A percentile compares a stretch with the other conserved stretches of the same genome.
These are phyloP conservation scores for Termitomyces sp. DNA, from an alignment of 768 basidiomycete genomes.

Conservation along the genomic window DNA sequence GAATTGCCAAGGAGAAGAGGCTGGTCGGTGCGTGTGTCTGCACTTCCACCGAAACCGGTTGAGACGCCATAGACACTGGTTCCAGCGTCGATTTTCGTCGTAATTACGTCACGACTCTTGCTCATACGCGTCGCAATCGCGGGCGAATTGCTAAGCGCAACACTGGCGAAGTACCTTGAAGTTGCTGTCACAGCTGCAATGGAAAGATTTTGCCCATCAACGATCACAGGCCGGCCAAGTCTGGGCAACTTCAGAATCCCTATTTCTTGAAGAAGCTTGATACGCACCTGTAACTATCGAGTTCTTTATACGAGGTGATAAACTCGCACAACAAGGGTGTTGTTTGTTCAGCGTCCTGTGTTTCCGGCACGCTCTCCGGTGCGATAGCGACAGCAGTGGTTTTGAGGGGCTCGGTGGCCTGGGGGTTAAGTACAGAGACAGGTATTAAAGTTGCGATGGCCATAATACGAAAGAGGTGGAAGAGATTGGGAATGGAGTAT, in stretches of 20 bases:
- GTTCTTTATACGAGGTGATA: constrained; percentile 53
- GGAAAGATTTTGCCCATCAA: constrained; percentile 69
- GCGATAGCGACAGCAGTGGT: constrained; percentile 16
- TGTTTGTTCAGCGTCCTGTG: constrained; percentile 12
- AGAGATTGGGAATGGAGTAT: background rate
- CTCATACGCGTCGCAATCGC: constrained; percentile 28
- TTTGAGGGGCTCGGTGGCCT: constrained; percentile 16
- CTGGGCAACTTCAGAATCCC: constrained; percentile 27
- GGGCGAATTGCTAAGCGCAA: constrained; percentile 45
- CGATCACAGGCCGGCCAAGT: constrained; percentile 52
- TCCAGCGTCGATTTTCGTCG: constrained; percentile 59
- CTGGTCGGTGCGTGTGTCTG: constrained; percentile 77
- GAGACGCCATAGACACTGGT: constrained; percentile 81
- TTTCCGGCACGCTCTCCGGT: constrained; percentile 13
- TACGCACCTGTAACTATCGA: constrained; percentile 59
- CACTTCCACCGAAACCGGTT: constrained; percentile 83
- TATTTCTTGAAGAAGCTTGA: background rate
- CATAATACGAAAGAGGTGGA: constrained; percentile 18
- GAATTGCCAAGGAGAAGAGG: constrained; percentile 70
- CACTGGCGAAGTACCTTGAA: constrained; percentile 55
- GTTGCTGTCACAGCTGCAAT: constrained; percentile 76
- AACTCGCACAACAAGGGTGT: constrained; percentile 50
- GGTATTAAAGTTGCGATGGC: constrained; percentile 13
- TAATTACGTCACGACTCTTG: constrained; percentile 58
- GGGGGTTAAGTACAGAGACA: constrained; percentile 13